A percentile compares a stretch with the other conserved stretches of the same genome.
phyloP scores from a whole-genome alignment of 768 basidiomycete genomes.

The Boletus coccyginus region DNA sequence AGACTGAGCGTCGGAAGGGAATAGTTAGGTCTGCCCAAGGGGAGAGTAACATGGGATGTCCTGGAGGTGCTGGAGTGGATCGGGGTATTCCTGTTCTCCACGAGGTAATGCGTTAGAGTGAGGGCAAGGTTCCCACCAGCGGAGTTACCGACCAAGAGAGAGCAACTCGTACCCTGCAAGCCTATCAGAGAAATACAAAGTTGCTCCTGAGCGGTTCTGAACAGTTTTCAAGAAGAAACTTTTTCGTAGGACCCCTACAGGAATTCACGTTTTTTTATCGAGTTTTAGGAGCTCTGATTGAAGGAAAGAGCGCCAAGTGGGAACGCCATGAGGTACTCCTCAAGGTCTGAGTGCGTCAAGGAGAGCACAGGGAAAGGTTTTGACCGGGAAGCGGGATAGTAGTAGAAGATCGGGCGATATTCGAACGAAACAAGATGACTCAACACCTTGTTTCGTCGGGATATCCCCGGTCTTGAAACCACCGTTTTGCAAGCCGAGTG shows the following conservation, averaged over 20 bases:
- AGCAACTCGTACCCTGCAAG: slow-evolving; percentile 36
- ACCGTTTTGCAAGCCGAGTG: too few species aligned
- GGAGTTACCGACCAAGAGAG: slow-evolving; percentile 68
- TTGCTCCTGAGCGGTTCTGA: too few species aligned
- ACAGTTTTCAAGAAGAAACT: too few species aligned
- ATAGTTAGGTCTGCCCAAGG: slow-evolving; percentile 52
- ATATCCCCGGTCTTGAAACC: too few species aligned
- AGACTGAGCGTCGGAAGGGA: slow-evolving; percentile 32
- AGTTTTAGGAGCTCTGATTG: too few species aligned
- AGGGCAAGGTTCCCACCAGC: slow-evolving; percentile 74
- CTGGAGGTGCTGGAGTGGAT: slow-evolving; percentile 43
- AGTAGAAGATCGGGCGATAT: slow-evolving; percentile 60
- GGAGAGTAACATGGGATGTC: slow-evolving; percentile 50
- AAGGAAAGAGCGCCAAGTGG: too few species aligned
- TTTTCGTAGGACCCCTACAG: too few species aligned
- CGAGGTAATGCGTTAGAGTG: slow-evolving; percentile 59
- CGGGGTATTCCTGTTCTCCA: slow-evolving; percentile 40
- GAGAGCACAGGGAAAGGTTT: slow-evolving; percentile 73
- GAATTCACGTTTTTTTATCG: too few species aligned
- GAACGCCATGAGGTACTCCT: too few species aligned
- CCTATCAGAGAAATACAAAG: too few species aligned
- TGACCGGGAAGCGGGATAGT: slow-evolving; percentile 36
- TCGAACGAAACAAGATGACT: slow-evolving; percentile 61
- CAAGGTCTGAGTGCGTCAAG: slow-evolving; percentile 47
- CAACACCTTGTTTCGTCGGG: not conserved